phyloP scores from a whole-genome alignment of 371 early-diverging fungal species.

The Mucor saturninus region DNA sequence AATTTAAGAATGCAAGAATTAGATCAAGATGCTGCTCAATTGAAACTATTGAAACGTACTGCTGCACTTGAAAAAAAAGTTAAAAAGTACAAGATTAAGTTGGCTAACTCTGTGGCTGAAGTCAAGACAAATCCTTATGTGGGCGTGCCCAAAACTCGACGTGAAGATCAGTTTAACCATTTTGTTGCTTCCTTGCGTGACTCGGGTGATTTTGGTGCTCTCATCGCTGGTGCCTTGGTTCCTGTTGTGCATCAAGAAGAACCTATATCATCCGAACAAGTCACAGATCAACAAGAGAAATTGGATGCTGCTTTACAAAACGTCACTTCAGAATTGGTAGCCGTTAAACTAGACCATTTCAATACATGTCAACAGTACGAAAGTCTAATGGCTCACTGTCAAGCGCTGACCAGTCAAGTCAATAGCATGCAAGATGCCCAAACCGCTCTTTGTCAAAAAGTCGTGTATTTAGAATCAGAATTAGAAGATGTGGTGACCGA shows the following conservation, averaged over 20 bases:
- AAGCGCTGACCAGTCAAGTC: conserved; percentile 33
- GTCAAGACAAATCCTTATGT: conserved; percentile 1
- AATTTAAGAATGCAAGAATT: conserved; percentile 56
- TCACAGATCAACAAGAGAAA: conserved; percentile 1
- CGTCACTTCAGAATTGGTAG: conserved; percentile 45
- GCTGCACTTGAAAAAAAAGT: conserved; percentile 39
- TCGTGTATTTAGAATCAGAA: conserved; percentile 31
- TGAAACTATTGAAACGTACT: conserved; percentile 39
- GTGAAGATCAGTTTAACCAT: conserved; percentile 25
- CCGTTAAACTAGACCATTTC: conserved; percentile 42
- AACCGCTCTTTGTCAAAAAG: conserved; percentile 24
- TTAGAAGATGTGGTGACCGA: conserved; percentile 35
- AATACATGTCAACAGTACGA: conserved; percentile 52
- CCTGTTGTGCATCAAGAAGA: background rate
- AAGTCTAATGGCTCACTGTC: conserved; percentile 41
- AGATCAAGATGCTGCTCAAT: conserved; percentile 47
- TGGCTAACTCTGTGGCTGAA: conserved; percentile 19
- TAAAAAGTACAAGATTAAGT: conserved; percentile 44
- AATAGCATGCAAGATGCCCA: conserved; percentile 26
- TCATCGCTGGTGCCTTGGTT: conserved; percentile 46
- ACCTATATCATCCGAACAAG: background rate
- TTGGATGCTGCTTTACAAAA: conserved; percentile 26
- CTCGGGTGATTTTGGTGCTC: conserved; percentile 51
- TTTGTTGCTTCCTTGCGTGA: conserved; percentile 49
- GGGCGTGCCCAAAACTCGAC: background rate